Evolutionary conservation across 352 stramenopile genomes (phyloP).

Genomic region (Globisporangium cederbergense): DNA sequence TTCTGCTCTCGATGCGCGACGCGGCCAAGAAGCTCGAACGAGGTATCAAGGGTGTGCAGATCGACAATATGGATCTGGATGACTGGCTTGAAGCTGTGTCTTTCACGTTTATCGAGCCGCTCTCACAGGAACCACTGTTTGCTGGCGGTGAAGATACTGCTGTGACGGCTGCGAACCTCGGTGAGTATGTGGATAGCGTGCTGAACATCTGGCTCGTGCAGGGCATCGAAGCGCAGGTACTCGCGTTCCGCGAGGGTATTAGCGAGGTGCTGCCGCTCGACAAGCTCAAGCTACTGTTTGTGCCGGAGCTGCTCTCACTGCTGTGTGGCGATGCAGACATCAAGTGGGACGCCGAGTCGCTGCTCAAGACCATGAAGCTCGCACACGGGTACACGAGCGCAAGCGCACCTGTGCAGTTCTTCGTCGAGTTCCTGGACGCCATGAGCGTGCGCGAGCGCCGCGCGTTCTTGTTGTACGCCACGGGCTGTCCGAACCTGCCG

Average conservation of each 20-base stretch:
- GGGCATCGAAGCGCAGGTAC: slow-evolving; percentile 60
- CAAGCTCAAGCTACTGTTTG: slow-evolving; percentile 71
- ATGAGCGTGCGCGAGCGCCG: slow-evolving; percentile 61
- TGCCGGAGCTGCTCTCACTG: slow-evolving; percentile 58
- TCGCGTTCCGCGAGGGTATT: slow-evolving; percentile 75
- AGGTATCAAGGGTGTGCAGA: slow-evolving; percentile 34
- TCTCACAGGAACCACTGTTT: slow-evolving; percentile 65
- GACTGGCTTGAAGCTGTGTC: slow-evolving; percentile 66
- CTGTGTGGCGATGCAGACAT: slow-evolving; percentile 77
- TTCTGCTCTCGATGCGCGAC: slow-evolving; percentile 55
- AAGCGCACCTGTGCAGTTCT: slow-evolving; percentile 60
- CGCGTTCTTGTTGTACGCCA: slow-evolving; percentile 78
- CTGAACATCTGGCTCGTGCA: slow-evolving; percentile 58
- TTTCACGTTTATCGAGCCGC: slow-evolving; percentile 76
- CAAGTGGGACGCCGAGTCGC: slow-evolving; percentile 55
- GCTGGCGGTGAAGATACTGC: slow-evolving; percentile 32
- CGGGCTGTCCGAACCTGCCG: slow-evolving; percentile 77
- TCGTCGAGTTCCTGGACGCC: slow-evolving; percentile 65
- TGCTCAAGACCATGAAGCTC: slow-evolving; percentile 72
- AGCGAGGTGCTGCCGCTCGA: slow-evolving; percentile 64
- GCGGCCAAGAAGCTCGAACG: slow-evolving; percentile 29
- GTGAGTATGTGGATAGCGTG: slow-evolving; percentile 53
- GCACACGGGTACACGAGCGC: slow-evolving; percentile 82
- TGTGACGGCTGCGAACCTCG: slow-evolving; percentile 58
- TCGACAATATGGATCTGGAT: slow-evolving; percentile 44